A percentile compares a stretch with the other conserved stretches of the same genome.
Conservation (phyloP, 1,139 yeast genomes). For the Geotrichum bryndzae region DNA sequence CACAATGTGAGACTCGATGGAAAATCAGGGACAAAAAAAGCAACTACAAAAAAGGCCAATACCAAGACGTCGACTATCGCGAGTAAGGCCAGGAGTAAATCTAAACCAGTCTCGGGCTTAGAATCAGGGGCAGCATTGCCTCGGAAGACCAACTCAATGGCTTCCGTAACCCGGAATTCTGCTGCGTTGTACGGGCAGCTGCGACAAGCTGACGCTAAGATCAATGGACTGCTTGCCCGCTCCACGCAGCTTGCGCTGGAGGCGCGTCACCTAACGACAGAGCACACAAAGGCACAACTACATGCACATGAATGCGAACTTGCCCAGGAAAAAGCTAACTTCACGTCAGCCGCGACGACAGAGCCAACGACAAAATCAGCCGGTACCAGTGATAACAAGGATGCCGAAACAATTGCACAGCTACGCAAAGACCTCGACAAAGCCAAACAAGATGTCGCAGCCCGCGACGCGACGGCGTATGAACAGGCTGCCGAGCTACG, state of each 20-base stretch:
- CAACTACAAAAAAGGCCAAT: neutral
- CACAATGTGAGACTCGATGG: neutral
- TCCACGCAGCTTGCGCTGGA: neutral
- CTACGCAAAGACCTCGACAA: constrained; percentile 19
- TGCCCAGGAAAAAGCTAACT: neutral
- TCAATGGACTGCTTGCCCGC: neutral
- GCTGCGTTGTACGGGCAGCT: neutral
- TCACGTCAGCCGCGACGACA: neutral
- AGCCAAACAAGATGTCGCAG: constrained; percentile 17
- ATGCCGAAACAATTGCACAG: constrained; percentile 19
- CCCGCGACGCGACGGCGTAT: constrained; percentile 18
- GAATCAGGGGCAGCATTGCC: neutral
- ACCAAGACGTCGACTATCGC: neutral
- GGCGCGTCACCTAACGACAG: neutral
- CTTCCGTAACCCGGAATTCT: neutral
- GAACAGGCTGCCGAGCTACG: constrained; percentile 22
- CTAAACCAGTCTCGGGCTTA: neutral
- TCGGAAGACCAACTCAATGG: neutral
- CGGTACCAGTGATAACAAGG: constrained; percentile 3
- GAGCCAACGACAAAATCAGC: neutral
- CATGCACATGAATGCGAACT: neutral
- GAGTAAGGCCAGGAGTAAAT: neutral
- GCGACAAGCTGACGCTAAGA: neutral
- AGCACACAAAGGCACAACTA: neutral
- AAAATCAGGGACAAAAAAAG: neutral